Percentiles rank a stretch among this genome's conserved stretches.
phyloP scores from a whole-genome alignment of 306 rosid species.

The Cercis canadensis region DNA sequence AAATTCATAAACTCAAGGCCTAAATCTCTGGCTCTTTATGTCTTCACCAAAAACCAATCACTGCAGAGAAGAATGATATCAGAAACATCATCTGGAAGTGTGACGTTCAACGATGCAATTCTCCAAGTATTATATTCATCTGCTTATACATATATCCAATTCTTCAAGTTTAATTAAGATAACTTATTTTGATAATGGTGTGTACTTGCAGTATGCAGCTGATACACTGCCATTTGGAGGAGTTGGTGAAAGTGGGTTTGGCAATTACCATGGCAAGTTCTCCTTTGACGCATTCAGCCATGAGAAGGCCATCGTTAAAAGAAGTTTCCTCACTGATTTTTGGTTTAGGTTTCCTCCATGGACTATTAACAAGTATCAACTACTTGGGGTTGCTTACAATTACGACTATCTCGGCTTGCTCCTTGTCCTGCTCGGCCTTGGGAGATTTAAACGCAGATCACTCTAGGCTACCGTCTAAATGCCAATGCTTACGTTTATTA shows the following conservation, averaged over 20 bases:
- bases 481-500: no score
- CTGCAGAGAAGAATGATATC: conserved; percentile 60
- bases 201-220: conserved; percentile 51
- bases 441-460: conserved; percentile 35
- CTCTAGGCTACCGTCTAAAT: background rate
- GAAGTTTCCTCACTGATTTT: conserved; percentile 66
- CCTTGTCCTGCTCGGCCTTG: conserved; percentile 62
- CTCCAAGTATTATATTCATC: conserved; percentile 58
- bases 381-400: conserved; percentile 56
- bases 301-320: conserved; percentile 54
- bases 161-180: no score
- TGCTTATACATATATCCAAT: background rate
- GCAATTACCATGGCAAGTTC: conserved; percentile 78
- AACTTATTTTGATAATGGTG: no score
- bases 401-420: conserved; percentile 57
- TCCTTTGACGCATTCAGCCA: conserved; percentile 81
- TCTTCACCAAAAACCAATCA: conserved; percentile 59
- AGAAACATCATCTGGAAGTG: conserved; percentile 78
- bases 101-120: conserved; percentile 64
- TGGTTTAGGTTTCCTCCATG: conserved; percentile 90
- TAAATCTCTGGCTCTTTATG: conserved; percentile 70
- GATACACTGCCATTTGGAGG: conserved; percentile 88
- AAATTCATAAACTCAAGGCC: conserved; percentile 70
- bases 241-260: conserved; percentile 77
- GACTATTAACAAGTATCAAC: conserved; percentile 60